Conservation (phyloP, 352 stramenopile genomes). For the Globisporangium paroecandrum region DNA sequence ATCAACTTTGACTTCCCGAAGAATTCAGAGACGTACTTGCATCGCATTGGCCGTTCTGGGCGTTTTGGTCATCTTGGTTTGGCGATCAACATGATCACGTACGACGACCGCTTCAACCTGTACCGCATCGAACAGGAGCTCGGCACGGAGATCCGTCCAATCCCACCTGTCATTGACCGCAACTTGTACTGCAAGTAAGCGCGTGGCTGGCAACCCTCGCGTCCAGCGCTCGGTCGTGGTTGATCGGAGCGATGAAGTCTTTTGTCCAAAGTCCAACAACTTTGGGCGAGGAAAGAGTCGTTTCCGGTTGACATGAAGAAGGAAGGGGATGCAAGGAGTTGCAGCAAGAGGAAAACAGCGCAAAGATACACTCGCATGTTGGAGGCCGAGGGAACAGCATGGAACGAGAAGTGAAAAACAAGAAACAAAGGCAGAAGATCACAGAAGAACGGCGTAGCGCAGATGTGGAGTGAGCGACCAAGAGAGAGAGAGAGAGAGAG, state of each 20-base stretch:
- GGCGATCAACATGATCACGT: slow-evolving; percentile 99
- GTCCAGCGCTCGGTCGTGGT: not conserved
- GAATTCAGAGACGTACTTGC: slow-evolving; percentile 99
- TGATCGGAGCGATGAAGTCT: not conserved
- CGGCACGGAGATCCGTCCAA: slow-evolving; percentile 98
- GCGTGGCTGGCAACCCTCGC: not conserved
- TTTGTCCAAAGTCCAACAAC: not conserved
- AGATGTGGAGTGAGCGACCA: not conserved
- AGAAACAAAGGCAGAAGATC: not conserved
- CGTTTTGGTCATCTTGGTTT: slow-evolving; percentile 98
- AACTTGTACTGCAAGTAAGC: slow-evolving; percentile 96
- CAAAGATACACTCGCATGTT: not conserved
- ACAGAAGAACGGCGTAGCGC: not conserved
- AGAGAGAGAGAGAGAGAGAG: not conserved
- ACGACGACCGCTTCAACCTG: slow-evolving; percentile 97
- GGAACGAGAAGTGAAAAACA: slow-evolving; percentile 1
- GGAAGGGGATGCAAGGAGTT: not conserved
- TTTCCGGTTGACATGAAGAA: not conserved
- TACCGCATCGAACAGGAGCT: slow-evolving; percentile 99
- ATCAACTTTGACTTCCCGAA: slow-evolving; percentile 99
- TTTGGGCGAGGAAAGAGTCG: not conserved
- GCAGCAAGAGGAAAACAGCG: not conserved
- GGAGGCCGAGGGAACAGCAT: not conserved
- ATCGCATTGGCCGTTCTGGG: slow-evolving; percentile 98
- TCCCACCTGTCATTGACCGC: slow-evolving; percentile 97